Conservation (phyloP, 306 rosid species). For the cucumber (Cucumis sativus) region DNA sequence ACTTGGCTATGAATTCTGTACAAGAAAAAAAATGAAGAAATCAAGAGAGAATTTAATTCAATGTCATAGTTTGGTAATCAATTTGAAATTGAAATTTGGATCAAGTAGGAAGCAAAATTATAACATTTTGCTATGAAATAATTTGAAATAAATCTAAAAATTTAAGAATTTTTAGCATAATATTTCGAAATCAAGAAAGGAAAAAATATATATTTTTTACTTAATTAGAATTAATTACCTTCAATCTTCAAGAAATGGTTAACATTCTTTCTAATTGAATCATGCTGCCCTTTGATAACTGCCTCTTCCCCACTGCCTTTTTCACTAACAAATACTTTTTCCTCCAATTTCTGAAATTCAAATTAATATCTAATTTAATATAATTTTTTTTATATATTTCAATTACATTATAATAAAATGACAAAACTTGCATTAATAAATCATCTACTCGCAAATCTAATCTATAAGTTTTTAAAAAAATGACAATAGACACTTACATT, state of each 20-base stretch:
- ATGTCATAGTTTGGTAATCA: too few species aligned
- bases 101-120: too few species aligned
- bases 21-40: not conserved
- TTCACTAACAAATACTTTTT: constrained; percentile 20
- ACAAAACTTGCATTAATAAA: too few species aligned
- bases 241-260: constrained; percentile 33
- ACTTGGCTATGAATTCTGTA: constrained; percentile 40
- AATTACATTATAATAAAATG: too few species aligned
- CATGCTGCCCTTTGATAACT: not conserved
- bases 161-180: too few species aligned
- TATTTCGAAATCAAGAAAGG: too few species aligned
- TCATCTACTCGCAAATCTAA: too few species aligned
- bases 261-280: constrained; percentile 10
- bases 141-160: too few species aligned
- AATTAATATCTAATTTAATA: not conserved
- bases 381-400: not conserved
- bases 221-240: constrained; percentile 12
- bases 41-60: too few species aligned
- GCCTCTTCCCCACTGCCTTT: constrained; percentile 13
- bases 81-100: too few species aligned
- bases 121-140: too few species aligned
- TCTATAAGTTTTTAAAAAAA: not conserved
- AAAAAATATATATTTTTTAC: too few species aligned
- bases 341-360: constrained; percentile 28
- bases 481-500: constrained; percentile 22